phyloP scores from a whole-genome alignment of 23 red algal species.

The Gracilaria domingensis region DNA sequence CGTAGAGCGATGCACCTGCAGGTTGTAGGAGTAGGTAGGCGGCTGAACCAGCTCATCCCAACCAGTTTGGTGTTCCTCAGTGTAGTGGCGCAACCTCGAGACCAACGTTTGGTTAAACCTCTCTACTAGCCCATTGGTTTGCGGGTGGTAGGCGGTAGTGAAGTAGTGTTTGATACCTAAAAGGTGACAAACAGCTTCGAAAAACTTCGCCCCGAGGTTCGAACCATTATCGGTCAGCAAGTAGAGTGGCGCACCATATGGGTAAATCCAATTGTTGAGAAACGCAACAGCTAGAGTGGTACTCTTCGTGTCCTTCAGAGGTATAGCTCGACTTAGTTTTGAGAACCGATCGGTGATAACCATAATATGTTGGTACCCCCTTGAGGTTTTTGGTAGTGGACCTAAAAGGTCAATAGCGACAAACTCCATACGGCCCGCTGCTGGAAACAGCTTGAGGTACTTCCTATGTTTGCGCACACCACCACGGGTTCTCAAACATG shows the following conservation, averaged over 20 bases:
- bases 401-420: slow-evolving; percentile 45
- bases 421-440: slow-evolving; percentile 38
- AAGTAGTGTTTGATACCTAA: slow-evolving; percentile 23
- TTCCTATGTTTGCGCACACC: slow-evolving; percentile 24
- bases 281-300: slow-evolving; percentile 2
- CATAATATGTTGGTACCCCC: slow-evolving; percentile 24
- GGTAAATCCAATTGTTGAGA: slow-evolving; percentile 29
- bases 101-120: slow-evolving; percentile 44
- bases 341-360: slow-evolving; percentile 56
- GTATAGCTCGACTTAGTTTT: slow-evolving; percentile 25
- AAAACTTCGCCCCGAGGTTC: slow-evolving; percentile 31
- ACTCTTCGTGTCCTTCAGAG: slow-evolving; percentile 27
- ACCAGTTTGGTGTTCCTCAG: slow-evolving; percentile 25
- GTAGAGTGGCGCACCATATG: slow-evolving; percentile 27
- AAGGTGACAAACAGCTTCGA: slow-evolving; percentile 30
- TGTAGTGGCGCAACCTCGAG: background rate
- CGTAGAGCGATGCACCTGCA: slow-evolving; percentile 19
- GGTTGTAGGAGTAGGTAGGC: slow-evolving; percentile 36
- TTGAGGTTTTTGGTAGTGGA: slow-evolving; percentile 23
- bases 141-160: slow-evolving; percentile 51
- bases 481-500: slow-evolving; percentile 14
- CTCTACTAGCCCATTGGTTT: slow-evolving; percentile 49
- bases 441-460: slow-evolving; percentile 38
- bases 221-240: slow-evolving; percentile 46
- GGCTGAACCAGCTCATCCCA: slow-evolving; percentile 27